Evolutionary conservation across 495 filamentous ascomycete species (phyloP).

Genomic region (Xylaria scruposa): DNA sequence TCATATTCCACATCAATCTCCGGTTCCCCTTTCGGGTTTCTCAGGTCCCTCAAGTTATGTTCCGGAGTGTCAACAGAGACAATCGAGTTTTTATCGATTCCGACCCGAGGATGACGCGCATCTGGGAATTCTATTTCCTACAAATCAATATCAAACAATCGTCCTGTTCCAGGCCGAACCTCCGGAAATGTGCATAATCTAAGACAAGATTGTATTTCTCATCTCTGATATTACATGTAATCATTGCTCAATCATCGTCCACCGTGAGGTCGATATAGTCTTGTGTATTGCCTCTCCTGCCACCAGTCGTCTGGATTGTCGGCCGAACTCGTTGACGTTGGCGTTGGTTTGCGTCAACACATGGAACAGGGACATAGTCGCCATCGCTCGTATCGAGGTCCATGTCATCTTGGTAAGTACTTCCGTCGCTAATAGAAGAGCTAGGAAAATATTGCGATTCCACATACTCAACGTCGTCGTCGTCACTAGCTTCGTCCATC

Average conservation of each 20-base stretch:
- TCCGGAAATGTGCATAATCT: background rate
- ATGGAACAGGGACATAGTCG: background rate
- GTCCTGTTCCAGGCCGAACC: background rate
- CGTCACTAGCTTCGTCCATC: background rate
- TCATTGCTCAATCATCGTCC: background rate
- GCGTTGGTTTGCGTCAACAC: slow-evolving; percentile 18
- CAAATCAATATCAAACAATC: background rate
- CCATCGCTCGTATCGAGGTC: slow-evolving; percentile 2
- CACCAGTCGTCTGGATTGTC: background rate
- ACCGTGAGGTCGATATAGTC: slow-evolving; percentile 8
- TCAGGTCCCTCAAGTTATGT: background rate
- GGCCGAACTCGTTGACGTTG: background rate
- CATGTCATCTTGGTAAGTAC: background rate
- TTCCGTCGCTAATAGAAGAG: background rate
- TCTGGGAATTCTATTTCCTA: background rate
- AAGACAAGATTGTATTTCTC: background rate
- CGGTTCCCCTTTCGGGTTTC: background rate
- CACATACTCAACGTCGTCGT: slow-evolving; percentile 30
- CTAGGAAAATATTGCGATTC: slow-evolving; percentile 11
- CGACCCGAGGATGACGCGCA: background rate
- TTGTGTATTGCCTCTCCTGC: background rate
- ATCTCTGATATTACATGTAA: background rate
- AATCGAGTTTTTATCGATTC: background rate
- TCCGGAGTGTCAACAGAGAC: background rate
- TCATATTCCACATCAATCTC: background rate